phyloP scores from a whole-genome alignment of 2,329 filamentous ascomycete species.

The Metarhizium guizhouense region DNA sequence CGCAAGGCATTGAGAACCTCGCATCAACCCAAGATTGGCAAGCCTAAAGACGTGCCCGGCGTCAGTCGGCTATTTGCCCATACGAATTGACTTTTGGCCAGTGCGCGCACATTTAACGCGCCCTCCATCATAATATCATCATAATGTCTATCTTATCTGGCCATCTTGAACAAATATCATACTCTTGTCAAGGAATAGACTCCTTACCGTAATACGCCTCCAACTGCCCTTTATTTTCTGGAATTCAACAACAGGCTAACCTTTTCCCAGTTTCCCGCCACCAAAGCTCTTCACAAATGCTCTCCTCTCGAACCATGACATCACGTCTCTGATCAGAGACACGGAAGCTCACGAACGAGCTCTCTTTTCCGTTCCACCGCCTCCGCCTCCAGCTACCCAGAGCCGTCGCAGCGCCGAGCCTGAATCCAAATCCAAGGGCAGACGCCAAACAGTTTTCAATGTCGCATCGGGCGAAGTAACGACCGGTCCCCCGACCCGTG shows the following conservation, averaged over 20 bases:
- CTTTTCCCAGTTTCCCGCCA: constrained; percentile 59
- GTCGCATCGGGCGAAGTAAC: constrained; percentile 55
- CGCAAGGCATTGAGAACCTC: too few relatives aligned
- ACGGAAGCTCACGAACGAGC: constrained; percentile 92
- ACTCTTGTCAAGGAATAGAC: constrained; percentile 68
- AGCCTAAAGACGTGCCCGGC: too few relatives aligned
- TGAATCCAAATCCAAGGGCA: constrained; percentile 28
- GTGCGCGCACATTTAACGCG: neutral
- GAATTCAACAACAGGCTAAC: too few relatives aligned
- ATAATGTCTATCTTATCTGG: constrained; percentile 60
- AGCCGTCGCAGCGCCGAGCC: constrained; percentile 26
- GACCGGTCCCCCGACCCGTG: constrained; percentile 39
- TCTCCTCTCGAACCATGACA: constrained; percentile 79
- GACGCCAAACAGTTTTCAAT: constrained; percentile 58
- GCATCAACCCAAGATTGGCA: too few relatives aligned
- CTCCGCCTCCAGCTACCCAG: constrained; percentile 46
- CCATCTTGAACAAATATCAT: constrained; percentile 68
- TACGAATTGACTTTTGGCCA: neutral
- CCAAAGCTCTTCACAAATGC: constrained; percentile 97
- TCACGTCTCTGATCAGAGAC: constrained; percentile 88
- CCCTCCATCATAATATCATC: neutral
- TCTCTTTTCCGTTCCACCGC: constrained; percentile 81
- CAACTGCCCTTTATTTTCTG: neutral
- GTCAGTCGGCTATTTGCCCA: too few relatives aligned
- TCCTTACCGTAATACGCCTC: constrained; percentile 52